Evolutionary conservation across 2,329 filamentous ascomycete species (phyloP), one percentile per base, ranked within the genome.

Genomic region (Aspergillus sp.): DNA sequence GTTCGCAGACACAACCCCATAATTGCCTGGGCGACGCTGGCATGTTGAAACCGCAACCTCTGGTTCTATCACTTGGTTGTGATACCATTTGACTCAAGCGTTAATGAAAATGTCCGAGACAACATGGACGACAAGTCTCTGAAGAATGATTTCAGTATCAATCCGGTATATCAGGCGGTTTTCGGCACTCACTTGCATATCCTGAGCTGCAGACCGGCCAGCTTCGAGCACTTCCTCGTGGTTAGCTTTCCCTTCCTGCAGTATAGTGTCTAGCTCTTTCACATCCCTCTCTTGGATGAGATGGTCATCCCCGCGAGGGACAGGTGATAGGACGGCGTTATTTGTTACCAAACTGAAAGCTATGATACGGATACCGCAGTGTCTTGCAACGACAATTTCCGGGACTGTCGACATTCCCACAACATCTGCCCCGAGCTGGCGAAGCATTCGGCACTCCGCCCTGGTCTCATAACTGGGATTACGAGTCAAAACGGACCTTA

Each of bases 401-500:
- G 87, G 87, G 27, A 89, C 85, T 0, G 87, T 89, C 33, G 84
- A 87, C 87, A 89, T 89, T 14, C 86, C 86, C 2, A 89, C 86
- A n/a, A 88, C 76, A 66, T 89, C 86, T n/a, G 85, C 86, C 6
- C 87, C 86, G 6, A 88, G 72, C 48, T 76, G 76, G 40, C 79
- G 78, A 58, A 89, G 76, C 80, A 88, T 82, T 17, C 85, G 80
- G 66, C 85, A 87, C 68, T 88, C 86, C 1, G 85, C 85, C 59
- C 86, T 77, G 2, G 86, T 88, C 68, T 88, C 86, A 67, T 87
- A 88, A 49, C 81, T 84, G 53, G 21, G 47, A 23, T 6, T 19
- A 48, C 57, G 15, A 57, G 50, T 45, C 7, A 25, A n/a, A 33
- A 17, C 25, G 33, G 33, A 17, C n/a, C 11, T 7, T 9, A 9